Conservation (phyloP, 2,329 filamentous ascomycete species). For the Arthrobotrys entomopaga region DNA sequence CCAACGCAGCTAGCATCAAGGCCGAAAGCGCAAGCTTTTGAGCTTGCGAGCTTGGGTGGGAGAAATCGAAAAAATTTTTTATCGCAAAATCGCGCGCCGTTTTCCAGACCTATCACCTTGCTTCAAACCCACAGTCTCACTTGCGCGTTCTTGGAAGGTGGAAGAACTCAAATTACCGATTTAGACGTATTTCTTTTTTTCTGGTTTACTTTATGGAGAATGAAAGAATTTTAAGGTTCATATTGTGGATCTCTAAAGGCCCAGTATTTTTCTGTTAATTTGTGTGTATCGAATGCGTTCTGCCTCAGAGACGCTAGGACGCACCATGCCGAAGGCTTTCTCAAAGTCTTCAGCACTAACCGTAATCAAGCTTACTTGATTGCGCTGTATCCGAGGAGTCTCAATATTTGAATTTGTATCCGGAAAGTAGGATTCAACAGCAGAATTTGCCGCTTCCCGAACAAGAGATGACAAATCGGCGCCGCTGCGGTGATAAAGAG, state of each 20-base stretch:
- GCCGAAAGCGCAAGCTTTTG: neutral
- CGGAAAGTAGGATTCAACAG: slow-evolving; percentile 53
- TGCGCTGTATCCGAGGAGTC: neutral
- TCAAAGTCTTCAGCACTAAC: slow-evolving; percentile 62
- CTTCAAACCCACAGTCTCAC: neutral
- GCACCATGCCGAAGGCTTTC: slow-evolving; percentile 63
- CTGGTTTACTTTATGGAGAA: slow-evolving; percentile 7
- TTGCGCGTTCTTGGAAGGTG: slow-evolving; percentile 31
- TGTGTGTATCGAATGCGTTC: slow-evolving; percentile 53
- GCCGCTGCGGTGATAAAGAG: slow-evolving; percentile 61
- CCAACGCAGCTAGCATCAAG: slow-evolving; percentile 30
- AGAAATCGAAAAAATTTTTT: slow-evolving; percentile 34
- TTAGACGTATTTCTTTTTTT: slow-evolving; percentile 1
- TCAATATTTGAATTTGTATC: slow-evolving; percentile 25
- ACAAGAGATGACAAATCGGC: slow-evolving; percentile 72
- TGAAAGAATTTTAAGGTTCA: neutral
- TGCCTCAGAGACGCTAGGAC: slow-evolving; percentile 60
- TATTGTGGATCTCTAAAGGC: slow-evolving; percentile 11
- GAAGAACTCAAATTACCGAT: slow-evolving; percentile 24
- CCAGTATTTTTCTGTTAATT: slow-evolving; percentile 43
- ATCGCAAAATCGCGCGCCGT: slow-evolving; percentile 49
- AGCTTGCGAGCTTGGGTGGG: slow-evolving; percentile 21
- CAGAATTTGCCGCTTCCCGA: slow-evolving; percentile 66
- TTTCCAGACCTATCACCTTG: no score
- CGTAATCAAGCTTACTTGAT: slow-evolving; percentile 11